Conservation (phyloP, 441 rosid genomes). For the Euphorbia celastroides region DNA sequence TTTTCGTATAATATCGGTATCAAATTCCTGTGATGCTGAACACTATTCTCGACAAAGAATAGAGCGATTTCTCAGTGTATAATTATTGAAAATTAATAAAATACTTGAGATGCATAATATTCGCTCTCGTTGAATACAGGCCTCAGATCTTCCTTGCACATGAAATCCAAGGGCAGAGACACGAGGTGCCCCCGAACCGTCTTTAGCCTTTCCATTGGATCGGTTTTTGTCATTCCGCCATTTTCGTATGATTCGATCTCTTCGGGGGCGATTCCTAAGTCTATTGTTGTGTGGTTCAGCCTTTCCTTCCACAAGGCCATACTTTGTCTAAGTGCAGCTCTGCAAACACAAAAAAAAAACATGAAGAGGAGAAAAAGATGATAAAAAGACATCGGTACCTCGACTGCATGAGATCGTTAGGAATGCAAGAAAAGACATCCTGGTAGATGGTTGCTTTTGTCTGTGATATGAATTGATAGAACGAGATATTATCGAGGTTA, state of each 20-base stretch:
- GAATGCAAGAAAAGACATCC: slow-evolving; percentile 90
- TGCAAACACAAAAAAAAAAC: slow-evolving; percentile 20
- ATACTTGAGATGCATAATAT: slow-evolving; percentile 94
- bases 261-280: slow-evolving; percentile 82
- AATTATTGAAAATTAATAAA: slow-evolving; percentile 38
- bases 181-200: slow-evolving; percentile 84
- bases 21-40: neutral
- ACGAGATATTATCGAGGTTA: neutral
- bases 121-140: slow-evolving; percentile 95
- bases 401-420: slow-evolving; percentile 85
- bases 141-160: slow-evolving; percentile 93
- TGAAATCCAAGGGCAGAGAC: slow-evolving; percentile 89
- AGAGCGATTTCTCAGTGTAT: neutral
- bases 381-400: slow-evolving; percentile 39
- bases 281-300: slow-evolving; percentile 86
- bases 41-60: neutral
- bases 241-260: slow-evolving; percentile 62
- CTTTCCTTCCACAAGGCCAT: slow-evolving; percentile 70
- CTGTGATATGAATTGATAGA: slow-evolving; percentile 39
- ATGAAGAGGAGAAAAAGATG: neutral
- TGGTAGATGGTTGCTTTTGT: slow-evolving; percentile 80
- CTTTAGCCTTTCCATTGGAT: slow-evolving; percentile 65
- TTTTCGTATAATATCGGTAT: neutral
- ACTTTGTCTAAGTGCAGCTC: slow-evolving; percentile 74
- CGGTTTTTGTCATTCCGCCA: slow-evolving; percentile 53